Evolutionary conservation across 2,329 filamentous ascomycete genomes (phyloP), one percentile per base, ranked within the genome.

Genomic region (Ceratocystis cubensis): DNA sequence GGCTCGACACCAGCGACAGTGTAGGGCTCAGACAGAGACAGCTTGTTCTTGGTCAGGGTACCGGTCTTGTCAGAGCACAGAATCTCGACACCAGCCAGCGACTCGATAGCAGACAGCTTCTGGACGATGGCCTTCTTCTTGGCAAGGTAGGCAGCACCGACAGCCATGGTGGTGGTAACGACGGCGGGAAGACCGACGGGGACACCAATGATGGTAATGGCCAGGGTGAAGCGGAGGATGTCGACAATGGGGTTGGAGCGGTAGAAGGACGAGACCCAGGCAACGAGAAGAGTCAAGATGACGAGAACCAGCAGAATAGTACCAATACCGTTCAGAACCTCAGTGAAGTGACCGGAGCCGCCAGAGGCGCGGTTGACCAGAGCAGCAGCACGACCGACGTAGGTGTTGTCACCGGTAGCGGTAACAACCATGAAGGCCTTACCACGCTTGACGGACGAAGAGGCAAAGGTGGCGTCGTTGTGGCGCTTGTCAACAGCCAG

Each of bases 1-100:
- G 88, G 83, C 71, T 92, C 88, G 68, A 95, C 88, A 73, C 91
- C 91, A 69, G 83, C 81, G 69, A 94, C 88, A 48, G 86, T 89
- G 80, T 87, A 96, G 67, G 91, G 91, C 75, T 95, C 91, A 64
- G 88, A 82, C 61, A 96, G 82, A 70, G 90, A 93, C 25, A 96
- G 84, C 81, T 94, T 95, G 83, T 96, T 96, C 82, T 93, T 94
- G 75, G 91, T 96, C 75, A 96, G 79, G 68, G 91, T 96, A 79
- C 91, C 91, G 37, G 91, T 95, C 84, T 95, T 95, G 83, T 95
- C 91, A 65, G 91, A 93, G 82, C 91, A 95, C 67, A 96, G 88
- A 76, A 96, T 94, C 78, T 96, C 88, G 69, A 95, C 91, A 81
- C 91, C 91, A 74, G 91, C 91, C 70, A 96, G 83, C 30, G 91